These are phyloP conservation scores for Apophysomyces ossiformis DNA, from an alignment of 371 early-diverging fungal species.

Conservation along the genomic window DNA sequence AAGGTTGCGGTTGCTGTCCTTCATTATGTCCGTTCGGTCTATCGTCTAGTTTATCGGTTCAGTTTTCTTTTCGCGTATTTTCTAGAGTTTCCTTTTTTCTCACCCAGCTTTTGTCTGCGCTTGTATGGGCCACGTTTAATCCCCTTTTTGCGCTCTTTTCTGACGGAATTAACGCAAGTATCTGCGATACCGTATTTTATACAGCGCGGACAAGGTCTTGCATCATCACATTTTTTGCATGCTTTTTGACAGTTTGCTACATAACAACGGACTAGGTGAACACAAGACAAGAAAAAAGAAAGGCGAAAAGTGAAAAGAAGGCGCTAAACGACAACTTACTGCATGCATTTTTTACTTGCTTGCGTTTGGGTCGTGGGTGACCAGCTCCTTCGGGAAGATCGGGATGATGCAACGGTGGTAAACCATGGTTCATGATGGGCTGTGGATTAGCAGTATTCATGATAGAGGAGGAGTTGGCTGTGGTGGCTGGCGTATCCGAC, in stretches of 20 bases:
- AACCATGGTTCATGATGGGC: constrained; percentile 12
- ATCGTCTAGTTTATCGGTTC: neutral
- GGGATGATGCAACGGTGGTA: constrained; percentile 12
- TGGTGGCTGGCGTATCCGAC: constrained; percentile 1
- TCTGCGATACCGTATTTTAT: constrained; percentile 74
- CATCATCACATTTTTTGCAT: constrained; percentile 93
- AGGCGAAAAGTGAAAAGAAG: no score
- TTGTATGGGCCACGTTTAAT: constrained; percentile 87
- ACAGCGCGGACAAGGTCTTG: constrained; percentile 88
- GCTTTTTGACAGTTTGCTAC: constrained; percentile 89
- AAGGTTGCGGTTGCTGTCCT: constrained; percentile 5
- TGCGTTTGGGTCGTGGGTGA: constrained; percentile 35
- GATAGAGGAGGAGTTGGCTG: neutral
- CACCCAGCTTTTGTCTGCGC: constrained; percentile 49
- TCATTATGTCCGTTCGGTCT: constrained; percentile 1
- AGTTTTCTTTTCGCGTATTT: neutral
- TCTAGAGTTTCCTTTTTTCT: neutral
- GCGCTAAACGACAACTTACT: constrained; percentile 35
- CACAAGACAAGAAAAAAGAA: neutral
- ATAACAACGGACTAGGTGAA: neutral
- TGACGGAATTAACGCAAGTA: constrained; percentile 78
- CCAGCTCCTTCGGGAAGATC: neutral
- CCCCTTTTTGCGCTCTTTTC: constrained; percentile 87
- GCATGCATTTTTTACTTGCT: constrained; percentile 57
- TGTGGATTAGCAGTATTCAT: neutral